Conservation (phyloP, 371 early-diverging fungal species). For the Lichtheimia corymbifera region DNA sequence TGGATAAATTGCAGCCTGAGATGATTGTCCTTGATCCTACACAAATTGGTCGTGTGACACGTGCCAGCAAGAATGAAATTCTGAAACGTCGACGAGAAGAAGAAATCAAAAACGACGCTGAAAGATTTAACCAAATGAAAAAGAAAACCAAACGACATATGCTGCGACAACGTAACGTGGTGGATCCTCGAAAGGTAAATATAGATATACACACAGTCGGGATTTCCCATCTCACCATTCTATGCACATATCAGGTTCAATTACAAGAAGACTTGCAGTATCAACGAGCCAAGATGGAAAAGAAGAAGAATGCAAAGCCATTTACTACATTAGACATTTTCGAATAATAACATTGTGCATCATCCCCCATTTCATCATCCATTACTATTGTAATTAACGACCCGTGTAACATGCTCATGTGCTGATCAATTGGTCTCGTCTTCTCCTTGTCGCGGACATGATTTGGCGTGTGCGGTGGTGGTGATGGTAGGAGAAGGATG, state of each 20-base stretch:
- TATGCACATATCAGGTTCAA: conserved; percentile 14
- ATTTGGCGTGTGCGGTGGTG: too few species aligned
- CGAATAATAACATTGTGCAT: conserved; percentile 3
- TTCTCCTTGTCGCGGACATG: too few species aligned
- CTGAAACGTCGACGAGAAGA: conserved; percentile 28
- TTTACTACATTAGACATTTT: conserved; percentile 49
- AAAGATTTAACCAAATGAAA: conserved; percentile 45
- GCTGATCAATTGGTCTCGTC: too few species aligned
- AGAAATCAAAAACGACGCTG: conserved; percentile 57
- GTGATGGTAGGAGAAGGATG: too few species aligned
- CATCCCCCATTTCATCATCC: too few species aligned
- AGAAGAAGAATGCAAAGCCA: conserved; percentile 29
- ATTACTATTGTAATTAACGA: too few species aligned
- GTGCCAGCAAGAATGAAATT: conserved; percentile 51
- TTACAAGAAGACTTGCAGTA: conserved; percentile 27
- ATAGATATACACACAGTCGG: background rate
- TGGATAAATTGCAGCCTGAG: conserved; percentile 92
- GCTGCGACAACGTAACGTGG: conserved; percentile 70
- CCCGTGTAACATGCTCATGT: too few species aligned
- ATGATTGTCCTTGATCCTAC: conserved; percentile 87
- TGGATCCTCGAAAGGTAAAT: conserved; percentile 67
- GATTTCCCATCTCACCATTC: too few species aligned
- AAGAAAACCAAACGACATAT: conserved; percentile 78
- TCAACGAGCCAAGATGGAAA: conserved; percentile 23
- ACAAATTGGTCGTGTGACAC: conserved; percentile 69